phyloP scores from a whole-genome alignment of 164 flowering plant species.

The Taxillus chinensis region DNA sequence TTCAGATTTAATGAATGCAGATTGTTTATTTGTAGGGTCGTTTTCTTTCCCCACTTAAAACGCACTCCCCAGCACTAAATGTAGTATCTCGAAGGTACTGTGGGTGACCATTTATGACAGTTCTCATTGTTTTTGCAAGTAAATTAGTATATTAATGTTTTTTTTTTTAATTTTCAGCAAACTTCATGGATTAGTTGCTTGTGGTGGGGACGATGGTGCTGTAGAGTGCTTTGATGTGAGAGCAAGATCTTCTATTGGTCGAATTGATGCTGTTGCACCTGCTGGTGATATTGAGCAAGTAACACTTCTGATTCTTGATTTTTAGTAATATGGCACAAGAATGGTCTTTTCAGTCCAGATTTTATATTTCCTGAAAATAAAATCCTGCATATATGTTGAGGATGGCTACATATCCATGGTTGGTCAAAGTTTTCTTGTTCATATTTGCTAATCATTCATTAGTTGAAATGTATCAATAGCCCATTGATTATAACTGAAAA shows the following conservation, averaged over 20 bases:
- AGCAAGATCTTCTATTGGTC: constrained; percentile 67
- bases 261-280: constrained; percentile 60
- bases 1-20: background rate
- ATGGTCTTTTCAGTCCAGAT: too few species aligned
- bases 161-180: constrained; percentile 34
- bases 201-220: constrained; percentile 97
- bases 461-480: too few species aligned
- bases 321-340: too few species aligned
- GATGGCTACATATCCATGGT: background rate
- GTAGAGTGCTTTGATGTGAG: constrained; percentile 95
- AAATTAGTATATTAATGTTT: background rate
- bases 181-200: constrained; percentile 82
- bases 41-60: constrained; percentile 63
- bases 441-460: too few species aligned
- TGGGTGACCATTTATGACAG: background rate
- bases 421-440: background rate
- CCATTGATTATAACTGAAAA: too few species aligned
- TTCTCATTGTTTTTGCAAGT: too few species aligned
- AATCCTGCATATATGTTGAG: background rate
- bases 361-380: too few species aligned
- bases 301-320: background rate
- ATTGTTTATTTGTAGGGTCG: constrained; percentile 49
- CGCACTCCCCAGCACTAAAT: constrained; percentile 81
- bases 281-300: constrained; percentile 74
- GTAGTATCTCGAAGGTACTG: constrained; percentile 76